phyloP scores from a whole-genome alignment of 306 rosid genomes.

The Vicia villosa region DNA sequence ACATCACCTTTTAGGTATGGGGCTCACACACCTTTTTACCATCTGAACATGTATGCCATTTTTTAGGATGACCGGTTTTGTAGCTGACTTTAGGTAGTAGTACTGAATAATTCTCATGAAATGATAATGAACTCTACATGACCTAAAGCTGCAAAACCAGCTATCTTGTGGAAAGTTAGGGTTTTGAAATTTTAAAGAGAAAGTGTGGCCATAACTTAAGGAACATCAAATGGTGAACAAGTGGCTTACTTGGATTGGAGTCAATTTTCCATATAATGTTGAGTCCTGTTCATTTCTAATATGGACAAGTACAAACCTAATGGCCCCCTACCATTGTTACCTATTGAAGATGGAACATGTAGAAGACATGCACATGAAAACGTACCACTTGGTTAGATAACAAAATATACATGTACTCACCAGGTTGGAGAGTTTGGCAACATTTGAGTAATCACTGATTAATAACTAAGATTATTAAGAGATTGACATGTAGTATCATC shows the following conservation, averaged over 20 bases:
- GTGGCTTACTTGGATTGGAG: conserved; percentile 24
- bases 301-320: neutral
- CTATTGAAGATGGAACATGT: neutral
- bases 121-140: neutral
- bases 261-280: conserved; percentile 27
- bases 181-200: neutral
- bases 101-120: conserved; percentile 33
- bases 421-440: neutral
- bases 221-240: neutral
- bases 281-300: conserved; percentile 1
- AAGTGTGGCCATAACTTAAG: neutral
- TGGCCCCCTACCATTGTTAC: neutral
- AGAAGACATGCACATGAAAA: conserved; percentile 4
- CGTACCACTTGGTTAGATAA: neutral
- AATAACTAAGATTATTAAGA: neutral
- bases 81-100: conserved; percentile 30
- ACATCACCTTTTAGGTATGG: conserved; percentile 31
- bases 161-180: neutral
- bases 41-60: neutral
- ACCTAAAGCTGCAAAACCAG: neutral
- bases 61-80: conserved; percentile 20
- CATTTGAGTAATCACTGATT: neutral
- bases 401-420: neutral
- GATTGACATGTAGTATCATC: too few species aligned
- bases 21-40: conserved; percentile 48